These are phyloP conservation scores for Quercus mongolica DNA, from an alignment of 306 rosid species.

Conservation along the genomic window DNA sequence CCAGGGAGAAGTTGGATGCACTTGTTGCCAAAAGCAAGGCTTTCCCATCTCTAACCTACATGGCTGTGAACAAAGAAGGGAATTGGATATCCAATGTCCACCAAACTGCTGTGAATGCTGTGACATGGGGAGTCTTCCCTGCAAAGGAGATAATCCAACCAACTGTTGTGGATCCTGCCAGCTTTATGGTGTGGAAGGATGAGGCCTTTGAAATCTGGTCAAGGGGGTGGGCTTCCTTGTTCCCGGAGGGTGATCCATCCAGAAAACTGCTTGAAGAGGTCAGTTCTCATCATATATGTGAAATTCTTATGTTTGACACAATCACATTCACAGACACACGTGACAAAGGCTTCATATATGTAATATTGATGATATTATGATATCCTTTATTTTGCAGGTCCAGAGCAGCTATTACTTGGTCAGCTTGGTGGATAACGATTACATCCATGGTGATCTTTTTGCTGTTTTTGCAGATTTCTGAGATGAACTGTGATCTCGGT, in stretches of 20 bases:
- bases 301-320: neutral
- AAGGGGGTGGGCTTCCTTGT: slow-evolving; percentile 81
- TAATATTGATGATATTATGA: neutral
- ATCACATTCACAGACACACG: neutral
- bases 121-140: slow-evolving; percentile 98
- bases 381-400: slow-evolving; percentile 51
- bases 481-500: slow-evolving; percentile 4
- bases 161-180: slow-evolving; percentile 85
- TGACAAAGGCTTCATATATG: neutral
- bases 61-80: slow-evolving; percentile 85
- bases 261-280: slow-evolving; percentile 89
- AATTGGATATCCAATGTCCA: slow-evolving; percentile 64
- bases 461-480: slow-evolving; percentile 59
- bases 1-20: slow-evolving; percentile 66
- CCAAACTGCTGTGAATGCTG: slow-evolving; percentile 79
- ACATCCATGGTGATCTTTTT: slow-evolving; percentile 62
- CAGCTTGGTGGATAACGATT: slow-evolving; percentile 94
- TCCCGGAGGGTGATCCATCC: slow-evolving; percentile 70
- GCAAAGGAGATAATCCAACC: slow-evolving; percentile 95
- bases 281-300: neutral
- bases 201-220: slow-evolving; percentile 97
- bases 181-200: slow-evolving; percentile 89
- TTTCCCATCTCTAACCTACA: slow-evolving; percentile 63
- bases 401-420: slow-evolving; percentile 74
- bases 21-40: slow-evolving; percentile 67